Evolutionary conservation across 305 asterid genomes (phyloP), one percentile per base, ranked within the genome.

Genomic region (Rubia tinctorum): DNA sequence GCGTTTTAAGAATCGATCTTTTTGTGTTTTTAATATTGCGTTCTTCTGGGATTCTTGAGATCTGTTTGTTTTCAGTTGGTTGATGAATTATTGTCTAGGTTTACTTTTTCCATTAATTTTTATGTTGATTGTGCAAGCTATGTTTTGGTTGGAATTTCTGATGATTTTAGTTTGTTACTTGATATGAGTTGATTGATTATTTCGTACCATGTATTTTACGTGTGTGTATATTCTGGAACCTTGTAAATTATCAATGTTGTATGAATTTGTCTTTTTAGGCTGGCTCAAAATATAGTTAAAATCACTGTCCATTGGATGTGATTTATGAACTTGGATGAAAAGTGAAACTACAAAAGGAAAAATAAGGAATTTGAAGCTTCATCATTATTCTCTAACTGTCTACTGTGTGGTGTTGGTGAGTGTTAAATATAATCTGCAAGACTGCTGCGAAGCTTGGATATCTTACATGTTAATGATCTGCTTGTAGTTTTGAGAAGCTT

Each of bases 1-100:
- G 68, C 1, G 11, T 13, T 8, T 3, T 15, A 12, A 37, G 42
- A 22, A 76, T 40, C 34, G 59, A 58, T 76, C 74, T 71, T 30
- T 11, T 20, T 71, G 0, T 17, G 2, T 0, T 22, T 58, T 58
- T 58, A 58, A 15, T 39, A 42, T 2, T 63, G 60, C 65, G 72
- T 22, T 68, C 10, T n/a, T 39, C 13, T 56, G 17, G 75, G 68
- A 71, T 61, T 63, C 13, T 71, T 43, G 43, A 55, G 75, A 71
- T 65, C 69, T 65, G 43, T 11, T 51, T 11, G 12, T 55, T 76
- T 34, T 56, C 23, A 34, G 1, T 43, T 56, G 23, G 34, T 64
- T 18, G 5, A 75, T 75, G n/a, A 8, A 22, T 3, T n/a, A 43
- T 13, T 37, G 0, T 76, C 27, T 11, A 30, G 34, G 34, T 30